Conservation (phyloP, 495 filamentous ascomycete genomes). For the Aspergillus saccharolyticus region DNA sequence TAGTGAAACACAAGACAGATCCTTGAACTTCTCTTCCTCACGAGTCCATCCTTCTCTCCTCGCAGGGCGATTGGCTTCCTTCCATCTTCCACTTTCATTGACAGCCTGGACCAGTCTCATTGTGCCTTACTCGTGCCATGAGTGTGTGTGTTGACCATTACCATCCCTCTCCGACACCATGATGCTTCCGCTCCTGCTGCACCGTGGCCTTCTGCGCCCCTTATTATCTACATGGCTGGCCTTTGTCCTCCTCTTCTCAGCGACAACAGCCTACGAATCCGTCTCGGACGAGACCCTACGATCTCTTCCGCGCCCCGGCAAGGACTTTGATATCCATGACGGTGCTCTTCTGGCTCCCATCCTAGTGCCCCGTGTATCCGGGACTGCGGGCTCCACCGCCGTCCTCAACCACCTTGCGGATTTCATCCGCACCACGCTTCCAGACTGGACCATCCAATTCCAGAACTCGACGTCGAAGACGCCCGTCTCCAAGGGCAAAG, state of each 20-base stretch:
- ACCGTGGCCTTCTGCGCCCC: conserved; percentile 21
- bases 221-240: conserved; percentile 28
- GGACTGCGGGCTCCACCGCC: conserved; percentile 66
- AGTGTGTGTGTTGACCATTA: conserved; percentile 1
- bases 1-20: not conserved
- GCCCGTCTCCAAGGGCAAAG: conserved; percentile 59
- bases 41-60: too few relatives aligned
- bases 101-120: not conserved
- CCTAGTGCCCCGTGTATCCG: conserved; percentile 83
- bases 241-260: conserved; percentile 25
- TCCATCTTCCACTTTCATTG: not conserved
- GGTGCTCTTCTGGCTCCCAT: conserved; percentile 82
- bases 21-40: too few relatives aligned
- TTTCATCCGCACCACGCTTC: conserved; percentile 70
- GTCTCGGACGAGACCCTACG: conserved; percentile 69
- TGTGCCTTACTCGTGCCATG: not conserved
- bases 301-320: conserved; percentile 58
- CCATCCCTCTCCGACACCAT: conserved; percentile 7
- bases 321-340: conserved; percentile 75
- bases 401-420: conserved; percentile 78
- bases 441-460: conserved; percentile 71
- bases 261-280: conserved; percentile 56
- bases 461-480: conserved; percentile 85
- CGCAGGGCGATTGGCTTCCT: not conserved
- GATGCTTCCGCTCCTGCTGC: conserved; percentile 27